Evolutionary conservation across 2,329 filamentous ascomycete genomes (phyloP).

Genomic region (Monosporascus sp.): DNA sequence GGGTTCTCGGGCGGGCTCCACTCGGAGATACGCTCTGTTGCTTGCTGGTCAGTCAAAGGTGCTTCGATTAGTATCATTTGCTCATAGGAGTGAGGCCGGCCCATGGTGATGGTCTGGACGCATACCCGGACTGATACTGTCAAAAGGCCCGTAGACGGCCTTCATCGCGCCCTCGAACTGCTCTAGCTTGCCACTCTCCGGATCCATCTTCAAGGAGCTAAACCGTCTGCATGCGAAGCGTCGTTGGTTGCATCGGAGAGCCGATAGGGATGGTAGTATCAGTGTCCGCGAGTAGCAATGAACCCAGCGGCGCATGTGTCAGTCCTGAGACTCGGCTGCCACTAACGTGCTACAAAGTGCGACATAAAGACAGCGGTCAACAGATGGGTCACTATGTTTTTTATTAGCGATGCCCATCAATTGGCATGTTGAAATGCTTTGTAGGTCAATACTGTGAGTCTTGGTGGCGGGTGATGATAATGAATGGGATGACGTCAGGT

Average conservation of each 20-base stretch:
- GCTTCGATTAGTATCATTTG: background rate
- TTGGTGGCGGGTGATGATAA: background rate
- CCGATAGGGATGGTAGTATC: background rate
- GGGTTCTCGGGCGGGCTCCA: constrained; percentile 44
- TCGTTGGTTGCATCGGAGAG: background rate
- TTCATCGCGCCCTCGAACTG: constrained; percentile 32
- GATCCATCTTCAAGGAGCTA: background rate
- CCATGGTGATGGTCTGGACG: background rate
- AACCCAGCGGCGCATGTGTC: background rate
- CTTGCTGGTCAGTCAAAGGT: background rate
- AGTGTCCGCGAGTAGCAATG: background rate
- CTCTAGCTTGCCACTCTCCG: background rate
- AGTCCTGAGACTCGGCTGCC: background rate
- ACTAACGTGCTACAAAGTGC: background rate
- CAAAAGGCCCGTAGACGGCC: constrained; percentile 32
- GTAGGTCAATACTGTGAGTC: background rate
- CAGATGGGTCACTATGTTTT: background rate
- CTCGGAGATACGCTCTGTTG: constrained; percentile 8
- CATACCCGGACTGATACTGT: constrained; percentile 10
- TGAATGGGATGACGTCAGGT: background rate
- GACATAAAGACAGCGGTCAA: background rate
- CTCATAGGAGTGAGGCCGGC: background rate
- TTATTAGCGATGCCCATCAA: background rate
- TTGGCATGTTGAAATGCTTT: too few species aligned
- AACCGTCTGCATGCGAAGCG: background rate